Percentiles rank a stretch among this genome's conserved stretches.
Conservation (phyloP, 495 filamentous ascomycete species). For the Annulohypoxylon maeteangense region DNA sequence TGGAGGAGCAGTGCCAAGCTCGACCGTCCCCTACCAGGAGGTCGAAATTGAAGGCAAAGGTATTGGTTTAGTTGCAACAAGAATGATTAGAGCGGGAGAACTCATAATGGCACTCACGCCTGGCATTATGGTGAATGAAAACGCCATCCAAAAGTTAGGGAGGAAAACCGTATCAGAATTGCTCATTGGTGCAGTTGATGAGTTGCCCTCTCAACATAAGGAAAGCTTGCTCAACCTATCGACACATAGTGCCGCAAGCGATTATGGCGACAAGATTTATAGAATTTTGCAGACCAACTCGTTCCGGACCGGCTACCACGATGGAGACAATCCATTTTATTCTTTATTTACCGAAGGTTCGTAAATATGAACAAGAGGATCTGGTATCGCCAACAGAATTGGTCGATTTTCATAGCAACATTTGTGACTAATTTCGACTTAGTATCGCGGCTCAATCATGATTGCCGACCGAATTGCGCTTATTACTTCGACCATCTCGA, state of each 20-base stretch:
- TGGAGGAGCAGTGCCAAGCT: background rate
- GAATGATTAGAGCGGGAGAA: constrained; percentile 41
- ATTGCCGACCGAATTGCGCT: constrained; percentile 57
- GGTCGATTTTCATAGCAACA: background rate
- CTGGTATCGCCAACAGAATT: too few relatives aligned
- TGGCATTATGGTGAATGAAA: constrained; percentile 49
- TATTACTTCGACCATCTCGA: constrained; percentile 53
- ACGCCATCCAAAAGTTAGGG: constrained; percentile 38
- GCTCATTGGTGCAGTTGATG: constrained; percentile 39
- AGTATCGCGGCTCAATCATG: constrained; percentile 58
- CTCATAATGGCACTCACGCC: constrained; percentile 48
- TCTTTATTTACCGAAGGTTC: constrained; percentile 47
- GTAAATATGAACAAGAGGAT: background rate
- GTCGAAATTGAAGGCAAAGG: constrained; percentile 45
- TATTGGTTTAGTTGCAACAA: constrained; percentile 48
- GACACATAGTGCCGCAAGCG: constrained; percentile 21
- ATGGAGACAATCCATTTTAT: constrained; percentile 44
- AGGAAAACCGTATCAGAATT: constrained; percentile 37
- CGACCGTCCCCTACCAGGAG: constrained; percentile 31
- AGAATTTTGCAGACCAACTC: constrained; percentile 51
- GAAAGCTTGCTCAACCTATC: constrained; percentile 44
- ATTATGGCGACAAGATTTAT: constrained; percentile 37
- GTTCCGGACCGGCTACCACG: constrained; percentile 43
- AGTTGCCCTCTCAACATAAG: constrained; percentile 41
- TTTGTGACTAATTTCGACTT: constrained; percentile 3